Evolutionary conservation across 1,284 basidiomycete genomes (phyloP).

Genomic region (Apiotrichum mycotoxinovorans): DNA sequence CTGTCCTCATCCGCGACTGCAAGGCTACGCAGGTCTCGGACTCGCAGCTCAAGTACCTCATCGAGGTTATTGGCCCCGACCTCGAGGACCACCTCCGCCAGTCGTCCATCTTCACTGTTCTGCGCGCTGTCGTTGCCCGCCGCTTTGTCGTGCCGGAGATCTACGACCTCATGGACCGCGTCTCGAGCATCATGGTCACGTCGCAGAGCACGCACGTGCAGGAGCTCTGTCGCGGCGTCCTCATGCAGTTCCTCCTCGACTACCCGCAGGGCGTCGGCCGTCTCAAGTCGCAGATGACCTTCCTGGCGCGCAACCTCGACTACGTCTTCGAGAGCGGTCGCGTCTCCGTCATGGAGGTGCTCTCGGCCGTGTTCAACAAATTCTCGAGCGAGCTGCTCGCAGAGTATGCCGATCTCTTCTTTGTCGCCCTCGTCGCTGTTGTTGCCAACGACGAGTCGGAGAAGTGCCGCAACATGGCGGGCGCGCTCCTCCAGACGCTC

Average conservation of each 20-base stretch:
- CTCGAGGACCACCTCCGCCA: constrained; percentile 92
- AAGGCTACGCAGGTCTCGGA: constrained; percentile 77
- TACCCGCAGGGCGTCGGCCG: constrained; percentile 96
- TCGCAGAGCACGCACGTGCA: constrained; percentile 87
- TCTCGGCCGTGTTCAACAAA: constrained; percentile 77
- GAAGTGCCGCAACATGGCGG: constrained; percentile 83
- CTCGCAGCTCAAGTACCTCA: constrained; percentile 79
- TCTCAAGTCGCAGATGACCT: constrained; percentile 80
- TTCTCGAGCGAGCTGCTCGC: constrained; percentile 72
- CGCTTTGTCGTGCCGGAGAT: constrained; percentile 94
- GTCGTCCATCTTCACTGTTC: constrained; percentile 77
- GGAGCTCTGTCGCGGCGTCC: constrained; percentile 80
- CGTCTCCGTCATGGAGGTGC: constrained; percentile 84
- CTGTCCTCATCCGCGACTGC: constrained; percentile 80
- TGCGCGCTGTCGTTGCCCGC: constrained; percentile 86
- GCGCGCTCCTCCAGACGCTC: constrained; percentile 73
- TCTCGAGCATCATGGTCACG: constrained; percentile 92
- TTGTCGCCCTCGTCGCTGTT: constrained; percentile 87
- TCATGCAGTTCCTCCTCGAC: constrained; percentile 93
- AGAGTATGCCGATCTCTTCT: constrained; percentile 85
- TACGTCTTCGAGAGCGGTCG: constrained; percentile 90
- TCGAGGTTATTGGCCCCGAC: constrained; percentile 82
- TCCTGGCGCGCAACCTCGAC: constrained; percentile 88
- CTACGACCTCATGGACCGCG: constrained; percentile 94
- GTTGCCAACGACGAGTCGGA: constrained; percentile 89